Base-by-base conservation (phyloP, 2,329 filamentous ascomycete species). In the Furcasterigmium sp. region DNA sequence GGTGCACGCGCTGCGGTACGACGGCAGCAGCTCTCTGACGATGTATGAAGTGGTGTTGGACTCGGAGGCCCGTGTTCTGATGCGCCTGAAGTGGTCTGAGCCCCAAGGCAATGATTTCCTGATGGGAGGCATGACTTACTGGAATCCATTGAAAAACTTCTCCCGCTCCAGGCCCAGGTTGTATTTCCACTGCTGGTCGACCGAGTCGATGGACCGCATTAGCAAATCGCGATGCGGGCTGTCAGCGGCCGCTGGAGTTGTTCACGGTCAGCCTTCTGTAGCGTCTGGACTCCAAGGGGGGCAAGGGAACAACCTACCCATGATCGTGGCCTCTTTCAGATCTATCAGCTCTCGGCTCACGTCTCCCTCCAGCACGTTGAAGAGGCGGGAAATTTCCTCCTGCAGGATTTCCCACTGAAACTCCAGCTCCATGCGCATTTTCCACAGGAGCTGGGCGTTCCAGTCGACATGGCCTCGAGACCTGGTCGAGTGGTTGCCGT, bases 361-460 rank as follows among this genome's bases (percentile, higher is more conserved):
- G 15, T 34, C n/a, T 4, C 23, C 13, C 28, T 25, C 28, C 18
- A 42, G 26, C 23, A 14, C 19, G 9, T 20, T 21, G 21, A 55
- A 53, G 7, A 26, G 41, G 1, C 34, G 40, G 0, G 45, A 8
- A 5, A 48, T 44, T n/a, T 61, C 56, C 13, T 61, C 58, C 40
- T 59, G 52, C 4, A 62, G 37, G 2, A 57, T 39, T 7, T 55
- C 51, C 59, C 58, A 62, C 29, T 53, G 47, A 10, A 30, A 49
- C 8, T 48, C 54, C 3, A 61, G 43, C 34, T 61, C 59, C 41
- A 48, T 51, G 6, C 53, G 52, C 59, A 62, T 60, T 28, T 59
- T 60, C 53, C 52, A 57, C 29, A 60, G 58, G 11, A 62, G 54
- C 17, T 58, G 47, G 14, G 53, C 41, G 15, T 62, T 62, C 59